A percentile compares a stretch with the other conserved stretches of the same genome.
These are phyloP conservation scores for Boletus sp. DNA, from an alignment of 1,284 basidiomycete species.

Conservation along the genomic window DNA sequence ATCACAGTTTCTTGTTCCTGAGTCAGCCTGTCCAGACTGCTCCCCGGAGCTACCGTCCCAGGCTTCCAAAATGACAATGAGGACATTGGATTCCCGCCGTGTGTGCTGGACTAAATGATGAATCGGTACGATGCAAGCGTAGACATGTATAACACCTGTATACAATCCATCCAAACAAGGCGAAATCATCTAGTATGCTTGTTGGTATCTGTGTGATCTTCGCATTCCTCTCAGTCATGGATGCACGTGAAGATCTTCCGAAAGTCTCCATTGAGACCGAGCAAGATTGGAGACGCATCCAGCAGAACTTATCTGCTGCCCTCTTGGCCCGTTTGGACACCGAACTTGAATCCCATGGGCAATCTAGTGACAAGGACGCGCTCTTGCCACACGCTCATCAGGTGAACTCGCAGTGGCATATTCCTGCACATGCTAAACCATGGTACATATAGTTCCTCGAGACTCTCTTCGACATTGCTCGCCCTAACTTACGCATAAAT, in stretches of 20 bases:
- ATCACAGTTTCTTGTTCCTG: slow-evolving; percentile 73
- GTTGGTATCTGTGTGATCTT: background rate
- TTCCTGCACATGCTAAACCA: slow-evolving; percentile 4
- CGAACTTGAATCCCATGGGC: slow-evolving; percentile 36
- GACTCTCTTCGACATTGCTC: slow-evolving; percentile 58
- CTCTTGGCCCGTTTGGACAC: slow-evolving; percentile 45
- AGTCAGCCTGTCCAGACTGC: slow-evolving; percentile 79
- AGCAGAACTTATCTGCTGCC: slow-evolving; percentile 47
- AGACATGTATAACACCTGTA: no score
- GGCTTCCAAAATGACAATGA: slow-evolving; percentile 77
- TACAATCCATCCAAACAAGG: slow-evolving; percentile 14
- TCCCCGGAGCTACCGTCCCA: slow-evolving; percentile 83
- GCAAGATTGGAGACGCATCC: slow-evolving; percentile 61
- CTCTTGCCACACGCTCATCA: slow-evolving; percentile 50
- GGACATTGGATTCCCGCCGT: slow-evolving; percentile 25
- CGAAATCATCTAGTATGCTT: background rate
- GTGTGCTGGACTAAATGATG: background rate
- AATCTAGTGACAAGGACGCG: slow-evolving; percentile 41
- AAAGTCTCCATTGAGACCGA: slow-evolving; percentile 63
- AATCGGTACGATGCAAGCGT: background rate
- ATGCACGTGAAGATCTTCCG: slow-evolving; percentile 54
- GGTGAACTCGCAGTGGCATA: slow-evolving; percentile 33
- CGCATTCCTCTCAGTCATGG: slow-evolving; percentile 19
- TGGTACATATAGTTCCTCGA: slow-evolving; percentile 51
- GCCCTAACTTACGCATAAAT: slow-evolving; percentile 75